A percentile compares a stretch with the other conserved stretches of the same genome.
Evolutionary conservation across 1,284 basidiomycete species (phyloP).

Genomic region (Pseudozyma sp.): DNA sequence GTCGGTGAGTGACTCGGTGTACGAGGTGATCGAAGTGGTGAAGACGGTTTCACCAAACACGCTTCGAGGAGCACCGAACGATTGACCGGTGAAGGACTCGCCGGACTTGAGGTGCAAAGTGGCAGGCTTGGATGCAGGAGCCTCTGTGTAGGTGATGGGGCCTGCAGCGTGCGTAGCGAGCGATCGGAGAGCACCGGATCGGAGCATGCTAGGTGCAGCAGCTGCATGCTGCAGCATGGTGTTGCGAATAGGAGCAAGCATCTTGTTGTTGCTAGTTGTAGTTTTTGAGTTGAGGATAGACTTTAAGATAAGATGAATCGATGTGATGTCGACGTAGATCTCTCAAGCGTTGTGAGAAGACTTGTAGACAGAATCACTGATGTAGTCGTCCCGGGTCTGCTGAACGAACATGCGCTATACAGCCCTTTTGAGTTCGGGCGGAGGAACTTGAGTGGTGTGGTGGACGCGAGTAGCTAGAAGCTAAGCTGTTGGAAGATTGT

Average conservation of each 20-base stretch:
- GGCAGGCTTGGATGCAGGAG: slow-evolving; percentile 75
- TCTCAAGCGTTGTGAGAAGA: slow-evolving; percentile 53
- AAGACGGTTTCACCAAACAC: slow-evolving; percentile 98
- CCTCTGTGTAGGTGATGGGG: slow-evolving; percentile 59
- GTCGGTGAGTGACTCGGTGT: slow-evolving; percentile 99
- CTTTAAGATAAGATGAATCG: slow-evolving; percentile 17
- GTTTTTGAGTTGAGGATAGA: background rate
- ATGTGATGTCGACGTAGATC: slow-evolving; percentile 2
- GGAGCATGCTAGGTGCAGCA: slow-evolving; percentile 17
- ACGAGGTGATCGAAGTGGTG: slow-evolving; percentile 97
- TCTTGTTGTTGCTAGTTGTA: slow-evolving; percentile 6
- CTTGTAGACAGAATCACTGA: slow-evolving; percentile 62
- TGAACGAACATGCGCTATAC: slow-evolving; percentile 59
- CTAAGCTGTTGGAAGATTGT: background rate
- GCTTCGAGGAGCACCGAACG: slow-evolving; percentile 89
- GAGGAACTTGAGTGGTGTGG: slow-evolving; percentile 9
- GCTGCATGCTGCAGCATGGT: slow-evolving; percentile 41
- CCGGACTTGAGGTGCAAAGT: slow-evolving; percentile 92
- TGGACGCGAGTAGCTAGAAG: background rate
- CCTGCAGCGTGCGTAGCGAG: slow-evolving; percentile 36
- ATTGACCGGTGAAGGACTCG: slow-evolving; percentile 86
- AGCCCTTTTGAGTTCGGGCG: slow-evolving; percentile 41
- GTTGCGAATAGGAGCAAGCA: slow-evolving; percentile 43
- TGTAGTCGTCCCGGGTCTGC: slow-evolving; percentile 67
- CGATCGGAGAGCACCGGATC: slow-evolving; percentile 22